Evolutionary conservation across 805 yeast genomes (phyloP).

Genomic region (Lipomyces starkeyi): DNA sequence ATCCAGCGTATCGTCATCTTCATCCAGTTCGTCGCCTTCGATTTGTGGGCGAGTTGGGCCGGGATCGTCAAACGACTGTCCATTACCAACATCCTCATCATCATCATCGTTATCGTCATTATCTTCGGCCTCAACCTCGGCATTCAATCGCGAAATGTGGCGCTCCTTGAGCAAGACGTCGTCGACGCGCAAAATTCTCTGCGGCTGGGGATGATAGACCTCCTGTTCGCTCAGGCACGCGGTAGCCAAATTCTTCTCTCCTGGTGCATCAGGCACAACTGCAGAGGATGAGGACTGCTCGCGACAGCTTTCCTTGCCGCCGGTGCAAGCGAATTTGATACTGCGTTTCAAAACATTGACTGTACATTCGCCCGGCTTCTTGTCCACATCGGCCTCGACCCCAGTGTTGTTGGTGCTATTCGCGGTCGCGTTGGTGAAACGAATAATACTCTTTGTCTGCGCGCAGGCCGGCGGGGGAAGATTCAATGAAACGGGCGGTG

Average conservation of each 20-base stretch:
- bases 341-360: constrained; percentile 18
- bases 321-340: constrained; percentile 29
- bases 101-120: constrained; percentile 27
- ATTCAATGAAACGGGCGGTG: constrained; percentile 21
- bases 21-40: constrained; percentile 8
- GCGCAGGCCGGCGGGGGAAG: background rate
- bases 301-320: constrained; percentile 10
- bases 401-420: background rate
- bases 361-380: background rate
- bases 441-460: constrained; percentile 15
- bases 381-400: background rate
- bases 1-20: constrained; percentile 14
- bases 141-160: constrained; percentile 19
- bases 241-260: background rate
- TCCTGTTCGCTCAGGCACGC: background rate
- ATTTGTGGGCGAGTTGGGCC: background rate
- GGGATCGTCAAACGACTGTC: background rate
- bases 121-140: constrained; percentile 34
- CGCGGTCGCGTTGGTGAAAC: background rate
- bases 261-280: background rate
- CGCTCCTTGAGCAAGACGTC: constrained; percentile 35
- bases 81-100: constrained; percentile 12
- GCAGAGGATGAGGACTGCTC: constrained; percentile 13
- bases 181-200: constrained; percentile 32
- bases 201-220: constrained; percentile 33